Percentiles rank a stretch among this genome's conserved stretches.
These are phyloP conservation scores for Chaetomiaceae sp. DNA, from an alignment of 2,329 filamentous ascomycete genomes.

Conservation along the genomic window DNA sequence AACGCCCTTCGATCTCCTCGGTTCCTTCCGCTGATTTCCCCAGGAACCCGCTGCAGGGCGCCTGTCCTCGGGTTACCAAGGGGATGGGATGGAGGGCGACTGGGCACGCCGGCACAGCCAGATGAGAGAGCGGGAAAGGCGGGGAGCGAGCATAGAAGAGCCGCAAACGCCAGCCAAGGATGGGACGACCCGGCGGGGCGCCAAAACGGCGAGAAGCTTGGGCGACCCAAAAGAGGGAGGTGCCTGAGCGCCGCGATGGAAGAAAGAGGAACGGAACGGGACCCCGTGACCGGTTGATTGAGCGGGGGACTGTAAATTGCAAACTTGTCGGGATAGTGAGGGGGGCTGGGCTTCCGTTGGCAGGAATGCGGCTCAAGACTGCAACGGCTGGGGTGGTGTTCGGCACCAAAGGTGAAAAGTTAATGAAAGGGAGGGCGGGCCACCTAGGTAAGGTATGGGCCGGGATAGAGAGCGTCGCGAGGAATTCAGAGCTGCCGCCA, in stretches of 20 bases:
- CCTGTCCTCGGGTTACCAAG: slow-evolving; percentile 10
- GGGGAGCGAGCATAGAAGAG: slow-evolving; percentile 24
- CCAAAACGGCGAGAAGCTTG: slow-evolving; percentile 10
- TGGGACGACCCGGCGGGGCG: slow-evolving; percentile 8
- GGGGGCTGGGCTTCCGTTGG: slow-evolving; percentile 14
- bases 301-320: slow-evolving; percentile 26
- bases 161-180: slow-evolving; percentile 25
- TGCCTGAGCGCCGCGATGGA: slow-evolving; percentile 5
- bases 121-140: slow-evolving; percentile 11
- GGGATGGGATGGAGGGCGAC: slow-evolving; percentile 5
- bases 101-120: slow-evolving; percentile 14
- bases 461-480: not conserved
- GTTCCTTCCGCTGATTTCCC: not conserved
- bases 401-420: slow-evolving; percentile 14
- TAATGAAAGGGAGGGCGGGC: not conserved
- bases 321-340: slow-evolving; percentile 15
- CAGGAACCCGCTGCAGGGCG: slow-evolving; percentile 6
- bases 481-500: not conserved
- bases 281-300: slow-evolving; percentile 27
- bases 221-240: slow-evolving; percentile 16
- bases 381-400: slow-evolving; percentile 19
- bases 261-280: slow-evolving; percentile 21
- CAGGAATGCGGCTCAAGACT: slow-evolving; percentile 26
- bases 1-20: not conserved
- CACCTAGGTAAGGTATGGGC: not conserved